Evolutionary conservation across 768 basidiomycete genomes (phyloP), one percentile per base, ranked within the genome.

Genomic region (Pleurotus citrinopileatus): DNA sequence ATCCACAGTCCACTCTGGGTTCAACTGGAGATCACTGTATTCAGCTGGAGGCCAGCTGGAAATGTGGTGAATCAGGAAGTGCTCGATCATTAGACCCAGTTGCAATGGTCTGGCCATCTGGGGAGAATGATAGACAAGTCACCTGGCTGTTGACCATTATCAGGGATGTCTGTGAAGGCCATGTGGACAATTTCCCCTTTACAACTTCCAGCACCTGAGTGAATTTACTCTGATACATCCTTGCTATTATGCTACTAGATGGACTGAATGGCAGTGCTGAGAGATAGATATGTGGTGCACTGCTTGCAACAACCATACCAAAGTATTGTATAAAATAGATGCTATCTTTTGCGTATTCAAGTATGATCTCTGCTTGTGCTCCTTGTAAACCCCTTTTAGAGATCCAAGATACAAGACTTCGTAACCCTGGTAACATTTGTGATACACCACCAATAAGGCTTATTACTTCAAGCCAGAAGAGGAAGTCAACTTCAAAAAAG

Each of bases 391-490:
- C 7, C 32, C 32, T 34, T 15, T 34, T 34, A 7, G 32, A 34
- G 32, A 34, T 5, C 17, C 6, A 19, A n/a, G 7, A 40, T 17
- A 19, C 7, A 13, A 12, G n/a, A 8, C 5, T 40, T 13, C 13
- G n/a, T n/a, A 40, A 13, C 5, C 7, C 17, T 6, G 5, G n/a
- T 17, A 40, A 19, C 5, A 6, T n/a, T 40, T 26, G 13, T 9
- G 46, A 8, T 8, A 63, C 43, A 12, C 57, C 42, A 13, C 55
- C 51, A 8, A 54, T 52, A 9, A 69, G 29, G 37, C 63, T 65
- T n/a, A 76, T 59, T 4, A 65, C 67, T 46, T 76, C 75, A 8
- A 76, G 51, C 74, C 74, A 76, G 48, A 64, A 72, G 3, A 75
- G 60, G 2, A 75, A 59, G 12, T 58, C 57, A 0, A 50, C 26